These are phyloP conservation scores for Pythium pyrilobum DNA, from an alignment of 352 stramenopile species.

Conservation along the genomic window DNA sequence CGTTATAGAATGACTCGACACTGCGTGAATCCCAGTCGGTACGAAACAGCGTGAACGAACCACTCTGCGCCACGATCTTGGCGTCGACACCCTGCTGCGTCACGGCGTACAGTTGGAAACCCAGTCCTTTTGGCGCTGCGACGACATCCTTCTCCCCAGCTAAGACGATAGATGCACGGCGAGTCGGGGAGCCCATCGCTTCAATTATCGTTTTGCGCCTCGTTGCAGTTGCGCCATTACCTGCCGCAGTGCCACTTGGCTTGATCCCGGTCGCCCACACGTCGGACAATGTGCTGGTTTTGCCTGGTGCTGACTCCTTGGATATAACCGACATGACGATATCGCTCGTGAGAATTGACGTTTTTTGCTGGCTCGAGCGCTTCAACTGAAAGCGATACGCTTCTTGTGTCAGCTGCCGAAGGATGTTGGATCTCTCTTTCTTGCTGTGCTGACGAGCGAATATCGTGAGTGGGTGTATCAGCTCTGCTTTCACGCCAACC, in stretches of 20 bases:
- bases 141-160: neutral
- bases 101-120: conserved; percentile 50
- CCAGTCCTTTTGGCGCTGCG: neutral
- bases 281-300: too few relatives aligned
- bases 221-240: neutral
- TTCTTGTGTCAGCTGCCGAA: conserved; percentile 10
- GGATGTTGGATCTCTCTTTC: neutral
- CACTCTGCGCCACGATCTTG: neutral
- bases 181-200: neutral
- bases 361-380: conserved; percentile 2
- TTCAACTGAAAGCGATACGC: conserved; percentile 11
- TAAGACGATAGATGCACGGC: neutral
- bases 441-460: neutral
- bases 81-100: conserved; percentile 13
- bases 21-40: neutral
- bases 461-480: neutral
- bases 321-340: neutral
- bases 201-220: neutral
- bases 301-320: neutral
- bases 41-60: conserved; percentile 22
- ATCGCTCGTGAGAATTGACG: neutral
- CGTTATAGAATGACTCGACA: conserved; percentile 22
- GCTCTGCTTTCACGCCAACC: neutral
- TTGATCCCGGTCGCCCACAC: too few relatives aligned
- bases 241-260: too few relatives aligned